Base-by-base conservation (phyloP, 768 basidiomycete genomes). In the Cytidiella melzeri region DNA sequence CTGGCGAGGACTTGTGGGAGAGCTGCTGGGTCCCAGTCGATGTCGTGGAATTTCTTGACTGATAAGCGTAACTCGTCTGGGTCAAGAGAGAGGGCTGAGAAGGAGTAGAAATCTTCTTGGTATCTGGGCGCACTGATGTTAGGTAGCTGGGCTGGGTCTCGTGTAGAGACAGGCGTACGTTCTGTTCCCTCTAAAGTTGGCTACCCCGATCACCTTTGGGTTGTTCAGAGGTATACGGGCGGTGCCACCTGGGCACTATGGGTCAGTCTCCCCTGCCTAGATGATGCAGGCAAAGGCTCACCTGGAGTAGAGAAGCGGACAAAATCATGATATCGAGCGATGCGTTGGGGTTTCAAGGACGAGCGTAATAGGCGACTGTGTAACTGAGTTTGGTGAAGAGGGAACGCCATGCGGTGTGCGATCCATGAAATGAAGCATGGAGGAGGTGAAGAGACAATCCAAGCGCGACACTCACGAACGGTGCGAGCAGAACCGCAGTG, bases 31-130 rank as follows among this genome's bases (percentile, higher is more conserved):
- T 87, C 75, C 93, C 93, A 95, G 45, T 86, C 77, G 47, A 84
- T 64, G 34, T 72, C 74, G 51, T 81, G 74, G 23, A 68, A 65
- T 54, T 80, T 81, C 60, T 84, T 80, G 37, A 91, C 69, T 50
- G 76, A 83, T 23, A 73, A 54, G 38, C 73, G 74, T 19, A 95
- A 73, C 64, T 94, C 92, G 47, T 80, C 76, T 9, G 88, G 82
- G 51, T 87, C 74, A 24, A 95, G 61, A 18, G 85, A 83, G 20
- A 96, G 73, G 1, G 87, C 79, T 5, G 83, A 79, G 61, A 86
- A 87, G 12, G 83, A 73, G 61, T 87, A 79, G 54, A 87, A 89
- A 60, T 96, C 93, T 68, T 95, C 92, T 64, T 95, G 92, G 54
- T 94, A 82, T 53, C 92, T 94, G 58, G 12, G 4, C 12, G 28